A percentile compares a stretch with the other conserved stretches of the same genome.
Evolutionary conservation across 805 yeast species (phyloP).

Genomic region (Saccharomycopsis guyanensis): DNA sequence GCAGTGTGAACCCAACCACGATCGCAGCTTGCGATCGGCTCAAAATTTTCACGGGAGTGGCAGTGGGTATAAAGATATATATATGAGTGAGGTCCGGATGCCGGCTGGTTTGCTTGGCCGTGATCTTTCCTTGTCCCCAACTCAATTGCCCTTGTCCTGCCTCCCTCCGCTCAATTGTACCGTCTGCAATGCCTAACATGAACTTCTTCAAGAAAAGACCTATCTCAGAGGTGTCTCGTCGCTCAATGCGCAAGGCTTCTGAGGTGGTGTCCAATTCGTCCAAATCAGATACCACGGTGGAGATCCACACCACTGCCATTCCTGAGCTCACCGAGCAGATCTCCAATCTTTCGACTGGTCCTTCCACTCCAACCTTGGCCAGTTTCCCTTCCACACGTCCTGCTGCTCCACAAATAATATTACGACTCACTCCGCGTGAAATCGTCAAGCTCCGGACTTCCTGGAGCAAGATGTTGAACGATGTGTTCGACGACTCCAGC

Average conservation of each 20-base stretch:
- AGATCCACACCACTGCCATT: background rate
- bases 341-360: background rate
- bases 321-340: background rate
- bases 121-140: too few species aligned
- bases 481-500: slow-evolving; percentile 21
- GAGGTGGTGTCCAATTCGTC: background rate
- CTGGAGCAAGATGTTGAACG: slow-evolving; percentile 34
- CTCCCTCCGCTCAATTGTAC: too few species aligned
- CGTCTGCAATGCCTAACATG: too few species aligned
- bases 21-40: too few species aligned
- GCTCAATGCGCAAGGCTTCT: background rate
- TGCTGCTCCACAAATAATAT: background rate
- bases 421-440: slow-evolving; percentile 26
- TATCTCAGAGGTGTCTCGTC: background rate
- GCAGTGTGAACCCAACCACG: too few species aligned
- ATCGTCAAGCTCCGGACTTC: slow-evolving; percentile 29
- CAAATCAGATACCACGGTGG: background rate
- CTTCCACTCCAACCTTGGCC: background rate
- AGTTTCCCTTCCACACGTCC: background rate
- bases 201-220: background rate
- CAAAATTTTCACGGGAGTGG: too few species aligned
- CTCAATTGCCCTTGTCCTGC: too few species aligned
- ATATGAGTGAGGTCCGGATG: too few species aligned
- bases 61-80: too few species aligned
- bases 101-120: too few species aligned